Evolutionary conservation across 139 green algal species (phyloP).

Genomic region (Spirogloea muscicola): DNA sequence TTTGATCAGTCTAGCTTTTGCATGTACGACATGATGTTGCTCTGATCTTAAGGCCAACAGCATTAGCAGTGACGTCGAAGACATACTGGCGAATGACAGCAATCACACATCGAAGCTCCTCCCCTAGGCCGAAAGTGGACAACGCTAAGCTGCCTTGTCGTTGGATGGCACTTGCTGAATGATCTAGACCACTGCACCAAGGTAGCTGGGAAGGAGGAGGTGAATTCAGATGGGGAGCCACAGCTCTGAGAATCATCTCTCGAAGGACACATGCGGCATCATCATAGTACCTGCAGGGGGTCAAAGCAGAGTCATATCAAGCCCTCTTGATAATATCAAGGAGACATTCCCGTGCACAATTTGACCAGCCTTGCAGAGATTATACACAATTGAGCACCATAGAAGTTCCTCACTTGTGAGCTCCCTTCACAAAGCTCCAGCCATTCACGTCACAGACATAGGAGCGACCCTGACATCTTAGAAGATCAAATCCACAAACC

Average conservation of each 20-base stretch:
- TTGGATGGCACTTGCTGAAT: too few relatives aligned
- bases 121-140: constrained; percentile 34
- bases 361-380: too few relatives aligned
- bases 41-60: too few relatives aligned
- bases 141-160: neutral
- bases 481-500: constrained; percentile 57
- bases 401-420: constrained; percentile 74
- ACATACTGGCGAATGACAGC: constrained; percentile 78
- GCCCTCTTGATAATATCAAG: too few relatives aligned
- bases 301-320: neutral
- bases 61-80: too few relatives aligned
- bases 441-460: constrained; percentile 99
- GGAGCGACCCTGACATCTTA: constrained; percentile 64
- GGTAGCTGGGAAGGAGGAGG: constrained; percentile 15
- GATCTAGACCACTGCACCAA: neutral
- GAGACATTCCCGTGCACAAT: too few relatives aligned
- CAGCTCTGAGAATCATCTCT: constrained; percentile 39
- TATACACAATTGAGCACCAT: too few relatives aligned
- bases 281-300: constrained; percentile 51
- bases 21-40: too few relatives aligned
- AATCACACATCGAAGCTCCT: constrained; percentile 92
- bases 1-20: too few relatives aligned
- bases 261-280: constrained; percentile 51
- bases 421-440: constrained; percentile 98
- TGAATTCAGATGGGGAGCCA: constrained; percentile 40